These are phyloP conservation scores for Anisodus tanguticus DNA, from an alignment of 257 asterid genomes.

Conservation along the genomic window DNA sequence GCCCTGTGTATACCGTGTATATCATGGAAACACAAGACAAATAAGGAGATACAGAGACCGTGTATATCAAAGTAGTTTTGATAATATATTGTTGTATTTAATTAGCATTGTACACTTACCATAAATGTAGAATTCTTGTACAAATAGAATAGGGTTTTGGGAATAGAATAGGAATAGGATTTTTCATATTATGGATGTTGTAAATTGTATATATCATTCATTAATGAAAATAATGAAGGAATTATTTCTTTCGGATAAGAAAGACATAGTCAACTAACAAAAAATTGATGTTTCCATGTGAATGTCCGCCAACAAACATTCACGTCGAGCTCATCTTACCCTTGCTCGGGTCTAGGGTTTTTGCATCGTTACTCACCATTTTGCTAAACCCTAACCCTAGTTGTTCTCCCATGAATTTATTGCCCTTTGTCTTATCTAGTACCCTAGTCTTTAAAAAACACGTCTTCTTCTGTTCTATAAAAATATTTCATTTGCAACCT, in stretches of 20 bases:
- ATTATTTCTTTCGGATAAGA: not conserved
- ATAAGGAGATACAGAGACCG: no score
- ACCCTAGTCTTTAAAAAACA: not conserved
- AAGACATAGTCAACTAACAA: not conserved
- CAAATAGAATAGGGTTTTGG: no score
- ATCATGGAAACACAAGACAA: no score
- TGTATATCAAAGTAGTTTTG: no score
- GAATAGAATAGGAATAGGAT: no score
- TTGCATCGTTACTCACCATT: constrained; percentile 50
- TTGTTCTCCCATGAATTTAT: constrained; percentile 63
- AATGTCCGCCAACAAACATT: constrained; percentile 91
- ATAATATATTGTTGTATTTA: no score
- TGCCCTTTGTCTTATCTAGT: constrained; percentile 53
- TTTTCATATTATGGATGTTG: no score
- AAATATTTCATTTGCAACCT: not conserved
- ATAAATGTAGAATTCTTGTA: no score
- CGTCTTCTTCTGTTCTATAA: constrained; percentile 35
- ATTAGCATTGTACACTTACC: no score
- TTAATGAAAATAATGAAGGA: not conserved
- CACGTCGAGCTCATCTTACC: constrained; percentile 76
- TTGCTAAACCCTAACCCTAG: constrained; percentile 70
- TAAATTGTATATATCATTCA: not conserved
- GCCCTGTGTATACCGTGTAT: no score
- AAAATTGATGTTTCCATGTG: constrained; percentile 55
- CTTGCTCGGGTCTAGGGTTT: constrained; percentile 59